Evolutionary conservation across 2,329 filamentous ascomycete species (phyloP).

Genomic region (Mariannaea sp.): DNA sequence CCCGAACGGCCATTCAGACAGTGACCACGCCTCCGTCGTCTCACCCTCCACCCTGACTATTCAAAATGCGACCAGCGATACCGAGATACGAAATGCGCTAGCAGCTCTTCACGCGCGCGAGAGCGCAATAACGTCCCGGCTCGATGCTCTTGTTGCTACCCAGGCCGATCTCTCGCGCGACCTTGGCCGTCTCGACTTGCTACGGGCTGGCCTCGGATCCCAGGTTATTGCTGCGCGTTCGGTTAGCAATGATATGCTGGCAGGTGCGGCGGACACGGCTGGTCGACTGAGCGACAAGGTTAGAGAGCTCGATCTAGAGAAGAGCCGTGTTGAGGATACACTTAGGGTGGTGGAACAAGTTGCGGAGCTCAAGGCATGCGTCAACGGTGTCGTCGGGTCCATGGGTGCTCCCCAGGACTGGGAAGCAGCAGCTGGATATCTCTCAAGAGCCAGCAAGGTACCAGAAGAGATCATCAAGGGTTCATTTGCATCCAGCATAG

Average conservation of each 20-base stretch:
- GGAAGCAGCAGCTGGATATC: slow-evolving; percentile 92
- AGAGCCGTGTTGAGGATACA: slow-evolving; percentile 87
- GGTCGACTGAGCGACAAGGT: slow-evolving; percentile 85
- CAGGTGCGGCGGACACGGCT: slow-evolving; percentile 82
- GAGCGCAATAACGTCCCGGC: slow-evolving; percentile 70
- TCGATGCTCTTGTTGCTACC: slow-evolving; percentile 77
- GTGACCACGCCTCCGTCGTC: slow-evolving; percentile 40
- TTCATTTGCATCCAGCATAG: slow-evolving; percentile 86
- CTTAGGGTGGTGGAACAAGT: slow-evolving; percentile 94
- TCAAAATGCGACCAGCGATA: slow-evolving; percentile 72
- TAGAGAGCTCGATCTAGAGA: slow-evolving; percentile 85
- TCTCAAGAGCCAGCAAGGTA: slow-evolving; percentile 80
- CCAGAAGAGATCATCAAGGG: slow-evolving; percentile 81
- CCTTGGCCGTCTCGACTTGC: slow-evolving; percentile 82
- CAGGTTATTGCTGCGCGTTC: slow-evolving; percentile 83
- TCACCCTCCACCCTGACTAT: slow-evolving; percentile 48
- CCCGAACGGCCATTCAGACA: slow-evolving; percentile 49
- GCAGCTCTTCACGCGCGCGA: slow-evolving; percentile 77
- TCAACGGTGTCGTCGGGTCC: slow-evolving; percentile 89
- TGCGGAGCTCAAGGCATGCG: slow-evolving; percentile 93
- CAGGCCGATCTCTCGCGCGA: slow-evolving; percentile 88
- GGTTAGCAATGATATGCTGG: slow-evolving; percentile 90
- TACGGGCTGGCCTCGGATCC: slow-evolving; percentile 84
- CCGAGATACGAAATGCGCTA: slow-evolving; percentile 80
- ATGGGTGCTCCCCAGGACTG: slow-evolving; percentile 99